These are phyloP conservation scores for Medicago ruthenica DNA, from an alignment of 306 rosid genomes.

Conservation along the genomic window DNA sequence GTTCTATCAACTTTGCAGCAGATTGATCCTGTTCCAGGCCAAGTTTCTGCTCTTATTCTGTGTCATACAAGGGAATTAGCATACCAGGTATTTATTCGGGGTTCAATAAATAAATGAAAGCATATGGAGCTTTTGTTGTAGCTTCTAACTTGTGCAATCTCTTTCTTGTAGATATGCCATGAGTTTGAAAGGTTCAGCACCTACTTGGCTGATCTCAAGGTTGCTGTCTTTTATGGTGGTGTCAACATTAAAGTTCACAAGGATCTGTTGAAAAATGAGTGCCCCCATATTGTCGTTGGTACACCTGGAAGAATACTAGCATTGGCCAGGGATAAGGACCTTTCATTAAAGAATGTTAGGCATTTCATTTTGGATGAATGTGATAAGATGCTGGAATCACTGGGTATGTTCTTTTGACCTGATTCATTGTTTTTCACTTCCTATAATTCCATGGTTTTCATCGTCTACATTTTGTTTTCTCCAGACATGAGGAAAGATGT, in stretches of 20 bases:
- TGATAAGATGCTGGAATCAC: slow-evolving; percentile 98
- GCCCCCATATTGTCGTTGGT: slow-evolving; percentile 99
- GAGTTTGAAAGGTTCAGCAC: slow-evolving; percentile 99
- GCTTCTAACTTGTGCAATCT: neutral
- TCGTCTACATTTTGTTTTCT: slow-evolving; percentile 26
- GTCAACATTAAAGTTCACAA: slow-evolving; percentile 93
- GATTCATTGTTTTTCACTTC: neutral
- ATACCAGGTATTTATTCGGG: slow-evolving; percentile 71
- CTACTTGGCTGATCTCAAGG: slow-evolving; percentile 89
- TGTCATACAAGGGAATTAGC: slow-evolving; percentile 98
- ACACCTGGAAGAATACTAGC: slow-evolving; percentile 98
- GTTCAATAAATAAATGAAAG: slow-evolving; percentile 1
- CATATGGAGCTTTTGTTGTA: neutral
- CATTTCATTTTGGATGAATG: slow-evolving; percentile 97
- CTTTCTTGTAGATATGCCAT: slow-evolving; percentile 75
- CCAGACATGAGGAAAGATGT: slow-evolving; percentile 99
- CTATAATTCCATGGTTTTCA: slow-evolving; percentile 23
- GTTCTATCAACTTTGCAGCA: slow-evolving; percentile 96
- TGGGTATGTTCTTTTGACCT: slow-evolving; percentile 56
- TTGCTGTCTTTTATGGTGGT: slow-evolving; percentile 98
- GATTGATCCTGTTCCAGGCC: slow-evolving; percentile 95
- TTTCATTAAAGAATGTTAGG: slow-evolving; percentile 86
- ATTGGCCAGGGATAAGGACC: slow-evolving; percentile 85
- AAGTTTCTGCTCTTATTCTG: slow-evolving; percentile 91
- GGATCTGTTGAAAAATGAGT: slow-evolving; percentile 88